Evolutionary conservation across 1,139 yeast species (phyloP).

Genomic region (Debaryomyces coudertii): DNA sequence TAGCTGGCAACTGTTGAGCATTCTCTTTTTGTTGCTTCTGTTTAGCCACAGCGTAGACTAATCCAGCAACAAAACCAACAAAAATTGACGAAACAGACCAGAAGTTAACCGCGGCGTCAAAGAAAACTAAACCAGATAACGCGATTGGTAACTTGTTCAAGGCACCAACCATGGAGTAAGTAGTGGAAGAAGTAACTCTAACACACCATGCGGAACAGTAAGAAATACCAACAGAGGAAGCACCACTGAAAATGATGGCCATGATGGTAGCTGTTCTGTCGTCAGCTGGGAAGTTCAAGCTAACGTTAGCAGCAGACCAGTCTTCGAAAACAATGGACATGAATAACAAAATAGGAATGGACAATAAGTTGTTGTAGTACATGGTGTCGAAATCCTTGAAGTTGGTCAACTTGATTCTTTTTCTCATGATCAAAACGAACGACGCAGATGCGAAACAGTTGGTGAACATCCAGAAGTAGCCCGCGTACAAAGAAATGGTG

Average conservation of each 20-base stretch:
- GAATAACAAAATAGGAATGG: constrained; percentile 82
- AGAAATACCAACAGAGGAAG: constrained; percentile 93
- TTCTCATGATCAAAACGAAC: constrained; percentile 92
- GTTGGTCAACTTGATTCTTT: constrained; percentile 94
- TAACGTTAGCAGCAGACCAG: constrained; percentile 83
- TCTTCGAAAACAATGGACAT: constrained; percentile 83
- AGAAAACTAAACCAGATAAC: constrained; percentile 87
- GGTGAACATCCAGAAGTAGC: constrained; percentile 95
- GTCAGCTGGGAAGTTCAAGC: constrained; percentile 74
- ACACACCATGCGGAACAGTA: constrained; percentile 99
- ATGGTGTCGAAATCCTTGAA: constrained; percentile 98
- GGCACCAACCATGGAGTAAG: constrained; percentile 99
- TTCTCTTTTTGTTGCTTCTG: constrained; percentile 60
- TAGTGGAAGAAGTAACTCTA: constrained; percentile 96
- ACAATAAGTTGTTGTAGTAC: constrained; percentile 93
- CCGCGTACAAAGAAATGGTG: constrained; percentile 60
- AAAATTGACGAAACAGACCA: constrained; percentile 88
- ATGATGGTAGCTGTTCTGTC: constrained; percentile 65
- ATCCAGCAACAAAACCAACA: constrained; percentile 91
- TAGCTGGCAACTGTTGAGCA: constrained; percentile 47
- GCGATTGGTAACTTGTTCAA: constrained; percentile 98
- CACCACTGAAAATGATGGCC: constrained; percentile 91
- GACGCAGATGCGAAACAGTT: constrained; percentile 95
- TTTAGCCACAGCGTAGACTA: constrained; percentile 92
- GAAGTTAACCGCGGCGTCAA: constrained; percentile 93